phyloP scores from a whole-genome alignment of 2,329 filamentous ascomycete species.

The Escovopsis sp. region DNA sequence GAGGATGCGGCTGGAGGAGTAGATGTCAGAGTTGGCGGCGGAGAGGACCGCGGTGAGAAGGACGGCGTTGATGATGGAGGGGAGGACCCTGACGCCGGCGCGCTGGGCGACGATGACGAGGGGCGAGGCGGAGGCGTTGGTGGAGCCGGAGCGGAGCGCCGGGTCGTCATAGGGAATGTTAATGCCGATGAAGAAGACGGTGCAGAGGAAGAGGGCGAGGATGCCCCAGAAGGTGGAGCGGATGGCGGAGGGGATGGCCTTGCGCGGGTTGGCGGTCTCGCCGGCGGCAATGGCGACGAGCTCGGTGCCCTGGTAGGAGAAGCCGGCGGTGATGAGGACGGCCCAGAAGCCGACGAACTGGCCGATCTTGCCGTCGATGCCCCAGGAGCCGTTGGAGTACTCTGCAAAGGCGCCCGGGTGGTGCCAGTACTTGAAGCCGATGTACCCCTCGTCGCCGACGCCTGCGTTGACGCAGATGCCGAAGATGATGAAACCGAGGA shows the following conservation, averaged over 20 bases:
- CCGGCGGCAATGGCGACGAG: slow-evolving; percentile 66
- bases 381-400: slow-evolving; percentile 24
- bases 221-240: slow-evolving; percentile 64
- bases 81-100: slow-evolving; percentile 48
- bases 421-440: slow-evolving; percentile 60
- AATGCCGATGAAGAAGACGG: slow-evolving; percentile 56
- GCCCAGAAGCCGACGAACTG: slow-evolving; percentile 57
- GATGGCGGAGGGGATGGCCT: slow-evolving; percentile 57
- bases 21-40: slow-evolving; percentile 64
- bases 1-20: slow-evolving; percentile 54
- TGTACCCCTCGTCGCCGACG: slow-evolving; percentile 50
- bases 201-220: slow-evolving; percentile 49
- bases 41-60: slow-evolving; percentile 65
- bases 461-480: slow-evolving; percentile 61
- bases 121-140: slow-evolving; percentile 48
- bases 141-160: slow-evolving; percentile 32
- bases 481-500: slow-evolving; percentile 63
- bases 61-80: slow-evolving; percentile 61
- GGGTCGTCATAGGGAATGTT: slow-evolving; percentile 48
- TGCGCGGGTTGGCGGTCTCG: slow-evolving; percentile 57
- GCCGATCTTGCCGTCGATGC: slow-evolving; percentile 32
- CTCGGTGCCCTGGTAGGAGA: slow-evolving; percentile 59
- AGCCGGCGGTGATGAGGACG: slow-evolving; percentile 52
- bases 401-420: slow-evolving; percentile 52
- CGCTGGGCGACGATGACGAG: slow-evolving; percentile 44